These are phyloP conservation scores for Lecanosticta acicola DNA, from an alignment of 2,329 filamentous ascomycete species.

Conservation along the genomic window DNA sequence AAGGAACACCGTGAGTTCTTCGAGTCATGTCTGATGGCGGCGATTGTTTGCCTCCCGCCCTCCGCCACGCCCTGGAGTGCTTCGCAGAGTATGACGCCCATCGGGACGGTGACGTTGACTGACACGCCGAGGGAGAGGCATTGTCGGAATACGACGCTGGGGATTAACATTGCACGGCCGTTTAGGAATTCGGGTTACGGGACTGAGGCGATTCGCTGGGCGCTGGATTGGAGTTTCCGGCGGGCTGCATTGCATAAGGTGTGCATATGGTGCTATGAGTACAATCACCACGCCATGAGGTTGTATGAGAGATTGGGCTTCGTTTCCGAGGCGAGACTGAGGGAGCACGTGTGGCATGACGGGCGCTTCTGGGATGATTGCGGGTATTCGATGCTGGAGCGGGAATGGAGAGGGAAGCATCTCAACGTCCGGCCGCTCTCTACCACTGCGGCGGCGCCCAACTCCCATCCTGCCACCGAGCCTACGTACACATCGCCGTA, in stretches of 20 bases:
- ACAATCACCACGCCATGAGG: slow-evolving; percentile 38
- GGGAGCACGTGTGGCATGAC: slow-evolving; percentile 40
- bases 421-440: not conserved
- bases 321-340: slow-evolving; percentile 37
- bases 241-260: slow-evolving; percentile 41
- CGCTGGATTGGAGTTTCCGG: slow-evolving; percentile 42
- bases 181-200: slow-evolving; percentile 41
- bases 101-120: not conserved
- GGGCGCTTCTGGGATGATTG: slow-evolving; percentile 33
- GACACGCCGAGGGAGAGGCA: slow-evolving; percentile 1
- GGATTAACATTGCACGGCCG: slow-evolving; percentile 2
- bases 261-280: slow-evolving; percentile 35
- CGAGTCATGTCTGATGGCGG: not conserved
- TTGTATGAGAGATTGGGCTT: slow-evolving; percentile 45
- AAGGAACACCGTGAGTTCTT: slow-evolving; percentile 1
- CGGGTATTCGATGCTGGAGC: slow-evolving; percentile 35
- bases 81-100: slow-evolving; percentile 1
- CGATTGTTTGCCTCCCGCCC: not conserved
- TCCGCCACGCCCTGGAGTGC: not conserved
- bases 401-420: slow-evolving; percentile 21
- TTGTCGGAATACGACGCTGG: not conserved
- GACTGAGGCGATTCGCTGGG: slow-evolving; percentile 43
- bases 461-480: not conserved
- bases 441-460: not conserved
- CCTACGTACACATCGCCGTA: not conserved